Evolutionary conservation across 495 filamentous ascomycete genomes (phyloP).

Genomic region (Hypoxylon fragiforme): DNA sequence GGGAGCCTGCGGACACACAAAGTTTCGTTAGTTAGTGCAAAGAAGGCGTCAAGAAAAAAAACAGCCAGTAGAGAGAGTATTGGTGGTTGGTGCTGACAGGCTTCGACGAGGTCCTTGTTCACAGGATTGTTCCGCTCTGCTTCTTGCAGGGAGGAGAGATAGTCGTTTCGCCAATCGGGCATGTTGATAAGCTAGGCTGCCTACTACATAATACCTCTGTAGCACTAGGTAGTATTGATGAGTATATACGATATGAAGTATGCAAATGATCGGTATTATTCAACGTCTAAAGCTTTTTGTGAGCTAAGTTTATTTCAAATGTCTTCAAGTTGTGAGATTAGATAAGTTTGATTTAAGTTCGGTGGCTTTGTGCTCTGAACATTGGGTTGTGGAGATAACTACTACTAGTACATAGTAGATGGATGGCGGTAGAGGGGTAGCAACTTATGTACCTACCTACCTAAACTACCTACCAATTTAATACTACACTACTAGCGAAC

Average conservation of each 20-base stretch:
- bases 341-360: no score
- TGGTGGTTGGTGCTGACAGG: conserved; percentile 42
- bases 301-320: no score
- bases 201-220: conserved; percentile 29
- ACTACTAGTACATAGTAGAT: no score
- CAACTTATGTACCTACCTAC: no score
- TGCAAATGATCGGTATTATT: not conserved
- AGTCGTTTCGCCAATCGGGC: conserved; percentile 53
- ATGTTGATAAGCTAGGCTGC: conserved; percentile 31
- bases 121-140: conserved; percentile 49
- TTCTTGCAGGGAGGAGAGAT: conserved; percentile 45
- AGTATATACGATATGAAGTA: not conserved
- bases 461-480: no score
- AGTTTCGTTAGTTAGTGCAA: conserved; percentile 25
- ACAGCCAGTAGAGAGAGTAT: not conserved
- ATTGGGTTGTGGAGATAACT: no score
- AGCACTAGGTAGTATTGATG: conserved; percentile 25
- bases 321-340: no score
- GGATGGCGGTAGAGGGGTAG: no score
- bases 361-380: no score
- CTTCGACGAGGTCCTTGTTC: conserved; percentile 49
- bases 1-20: conserved; percentile 57
- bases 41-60: not conserved
- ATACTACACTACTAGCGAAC: no score
- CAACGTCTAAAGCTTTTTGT: no score